Conservation (phyloP, 2,329 filamentous ascomycete genomes). For the Hypoxylon sp. region DNA sequence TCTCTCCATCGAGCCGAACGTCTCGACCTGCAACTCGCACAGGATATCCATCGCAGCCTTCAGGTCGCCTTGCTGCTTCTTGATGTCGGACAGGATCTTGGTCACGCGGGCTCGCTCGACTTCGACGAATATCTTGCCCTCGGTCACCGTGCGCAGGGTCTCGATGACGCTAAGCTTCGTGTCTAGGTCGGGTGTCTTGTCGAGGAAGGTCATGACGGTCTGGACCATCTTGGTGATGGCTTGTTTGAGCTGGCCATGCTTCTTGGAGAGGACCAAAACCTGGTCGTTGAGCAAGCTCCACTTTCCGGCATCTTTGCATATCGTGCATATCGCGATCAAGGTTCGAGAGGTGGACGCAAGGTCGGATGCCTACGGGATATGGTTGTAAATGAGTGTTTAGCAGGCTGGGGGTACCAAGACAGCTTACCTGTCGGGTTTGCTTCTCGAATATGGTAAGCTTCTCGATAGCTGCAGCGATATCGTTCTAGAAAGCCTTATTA, state of each 20-base stretch:
- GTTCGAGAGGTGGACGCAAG: constrained; percentile 93
- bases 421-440: constrained; percentile 87
- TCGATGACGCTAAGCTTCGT: constrained; percentile 95
- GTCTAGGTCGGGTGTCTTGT: constrained; percentile 84
- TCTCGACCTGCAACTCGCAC: constrained; percentile 98
- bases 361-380: constrained; percentile 81
- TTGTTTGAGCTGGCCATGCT: constrained; percentile 99
- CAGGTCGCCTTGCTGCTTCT: constrained; percentile 93
- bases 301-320: constrained; percentile 92
- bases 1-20: constrained; percentile 96
- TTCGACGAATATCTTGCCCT: constrained; percentile 99
- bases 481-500: constrained; percentile 62
- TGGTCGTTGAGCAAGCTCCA: constrained; percentile 98
- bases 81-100: constrained; percentile 95
- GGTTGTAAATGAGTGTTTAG: constrained; percentile 23
- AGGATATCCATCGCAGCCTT: constrained; percentile 91
- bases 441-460: constrained; percentile 94
- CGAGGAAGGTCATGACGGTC: constrained; percentile 90
- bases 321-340: constrained; percentile 87
- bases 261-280: constrained; percentile 95
- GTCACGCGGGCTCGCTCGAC: constrained; percentile 97
- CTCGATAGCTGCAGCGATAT: constrained; percentile 89
- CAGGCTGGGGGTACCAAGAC: constrained; percentile 32
- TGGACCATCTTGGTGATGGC: constrained; percentile 99
- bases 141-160: constrained; percentile 93